These are phyloP conservation scores for Candida smagusa DNA, from an alignment of 1,139 yeast species.

Conservation along the genomic window DNA sequence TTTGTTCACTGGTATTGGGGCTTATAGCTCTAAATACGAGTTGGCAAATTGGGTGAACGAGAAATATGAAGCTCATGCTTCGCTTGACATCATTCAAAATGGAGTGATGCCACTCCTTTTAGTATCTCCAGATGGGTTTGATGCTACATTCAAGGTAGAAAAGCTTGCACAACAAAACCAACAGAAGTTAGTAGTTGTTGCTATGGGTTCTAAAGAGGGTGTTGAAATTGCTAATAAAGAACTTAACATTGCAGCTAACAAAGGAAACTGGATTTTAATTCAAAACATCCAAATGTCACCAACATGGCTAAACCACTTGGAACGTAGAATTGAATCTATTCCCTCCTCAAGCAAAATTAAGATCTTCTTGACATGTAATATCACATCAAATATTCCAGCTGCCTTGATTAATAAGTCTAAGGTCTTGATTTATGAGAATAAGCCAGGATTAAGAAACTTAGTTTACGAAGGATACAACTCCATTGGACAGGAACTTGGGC, in stretches of 20 bases:
- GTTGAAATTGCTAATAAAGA: slow-evolving; percentile 52
- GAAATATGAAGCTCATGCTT: not conserved
- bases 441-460: slow-evolving; percentile 55
- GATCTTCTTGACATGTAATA: slow-evolving; percentile 58
- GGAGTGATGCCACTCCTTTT: slow-evolving; percentile 44
- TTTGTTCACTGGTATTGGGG: slow-evolving; percentile 23
- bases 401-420: slow-evolving; percentile 51
- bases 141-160: slow-evolving; percentile 59
- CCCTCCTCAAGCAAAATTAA: slow-evolving; percentile 30
- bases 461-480: slow-evolving; percentile 41
- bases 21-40: slow-evolving; percentile 26
- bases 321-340: slow-evolving; percentile 37
- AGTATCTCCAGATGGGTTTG: slow-evolving; percentile 61
- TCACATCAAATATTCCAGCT: slow-evolving; percentile 50
- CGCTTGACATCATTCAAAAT: not conserved
- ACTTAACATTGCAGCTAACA: slow-evolving; percentile 40
- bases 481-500: slow-evolving; percentile 13
- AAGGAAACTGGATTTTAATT: slow-evolving; percentile 66
- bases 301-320: slow-evolving; percentile 57
- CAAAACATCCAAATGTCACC: slow-evolving; percentile 78
- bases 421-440: slow-evolving; percentile 56
- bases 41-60: slow-evolving; percentile 20
- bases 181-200: slow-evolving; percentile 40
- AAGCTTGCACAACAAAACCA: slow-evolving; percentile 32
- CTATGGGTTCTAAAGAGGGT: slow-evolving; percentile 80